Conservation (phyloP, 192 early-diverging fungal species). For the Coemansia sp. region DNA sequence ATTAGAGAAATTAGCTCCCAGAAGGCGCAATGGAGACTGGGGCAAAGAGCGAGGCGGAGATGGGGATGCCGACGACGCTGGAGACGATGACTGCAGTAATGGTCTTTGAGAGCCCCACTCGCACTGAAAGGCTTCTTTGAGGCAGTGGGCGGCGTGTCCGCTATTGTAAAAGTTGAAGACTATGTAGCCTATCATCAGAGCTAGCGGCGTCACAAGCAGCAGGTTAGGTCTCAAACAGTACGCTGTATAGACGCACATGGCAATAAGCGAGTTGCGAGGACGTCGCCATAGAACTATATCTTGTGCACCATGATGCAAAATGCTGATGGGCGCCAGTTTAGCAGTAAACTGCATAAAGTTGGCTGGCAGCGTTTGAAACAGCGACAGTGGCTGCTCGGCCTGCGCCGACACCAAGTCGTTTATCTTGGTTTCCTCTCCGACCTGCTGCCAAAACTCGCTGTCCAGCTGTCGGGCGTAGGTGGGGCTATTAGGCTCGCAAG, state of each 20-base stretch:
- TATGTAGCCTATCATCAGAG: conserved; percentile 50
- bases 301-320: conserved; percentile 28
- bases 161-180: conserved; percentile 44
- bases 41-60: conserved; percentile 1
- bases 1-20: conserved; percentile 12
- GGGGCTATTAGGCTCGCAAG: background rate
- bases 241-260: conserved; percentile 47
- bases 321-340: conserved; percentile 44
- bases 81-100: background rate
- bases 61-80: background rate
- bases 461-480: conserved; percentile 35
- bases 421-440: conserved; percentile 40
- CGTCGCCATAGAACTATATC: conserved; percentile 49
- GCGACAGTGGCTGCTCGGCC: conserved; percentile 54
- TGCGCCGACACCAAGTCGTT: conserved; percentile 43
- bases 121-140: background rate
- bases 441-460: conserved; percentile 51
- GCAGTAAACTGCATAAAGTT: conserved; percentile 60
- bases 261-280: conserved; percentile 33
- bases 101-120: background rate
- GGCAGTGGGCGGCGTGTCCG: conserved; percentile 5
- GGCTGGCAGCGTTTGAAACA: conserved; percentile 54
- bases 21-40: background rate
- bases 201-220: conserved; percentile 44
- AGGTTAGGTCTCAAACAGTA: conserved; percentile 52